These are phyloP conservation scores for Diaporthe humulicola DNA, from an alignment of 2,329 filamentous ascomycete species.

Conservation along the genomic window DNA sequence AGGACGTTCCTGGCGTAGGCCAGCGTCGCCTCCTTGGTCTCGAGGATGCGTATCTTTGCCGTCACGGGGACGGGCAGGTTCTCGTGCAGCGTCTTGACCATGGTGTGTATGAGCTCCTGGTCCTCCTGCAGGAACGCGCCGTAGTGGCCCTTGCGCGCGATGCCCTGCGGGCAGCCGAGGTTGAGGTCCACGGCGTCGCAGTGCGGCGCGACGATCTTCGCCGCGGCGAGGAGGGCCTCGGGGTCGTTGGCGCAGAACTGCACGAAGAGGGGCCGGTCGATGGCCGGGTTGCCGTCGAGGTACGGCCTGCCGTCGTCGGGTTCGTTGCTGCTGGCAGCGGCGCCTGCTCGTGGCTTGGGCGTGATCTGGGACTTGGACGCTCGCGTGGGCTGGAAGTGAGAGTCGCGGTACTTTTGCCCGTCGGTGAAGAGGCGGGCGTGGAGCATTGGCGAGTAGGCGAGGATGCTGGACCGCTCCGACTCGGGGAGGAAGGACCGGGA, in stretches of 20 bases:
- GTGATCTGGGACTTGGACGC: conserved; percentile 30
- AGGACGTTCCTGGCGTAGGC: conserved; percentile 91
- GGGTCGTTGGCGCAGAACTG: conserved; percentile 96
- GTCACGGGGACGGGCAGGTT: conserved; percentile 88
- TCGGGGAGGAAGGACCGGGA: conserved; percentile 90
- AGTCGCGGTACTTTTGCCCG: conserved; percentile 79
- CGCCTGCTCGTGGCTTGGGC: background rate
- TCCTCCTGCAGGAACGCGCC: conserved; percentile 96
- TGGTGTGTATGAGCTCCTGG: conserved; percentile 82
- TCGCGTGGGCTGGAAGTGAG: conserved; percentile 81
- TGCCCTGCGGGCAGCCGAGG: conserved; percentile 95
- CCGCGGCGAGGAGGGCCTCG: conserved; percentile 83
- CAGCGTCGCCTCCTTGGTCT: conserved; percentile 87
- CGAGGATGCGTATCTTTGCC: conserved; percentile 92
- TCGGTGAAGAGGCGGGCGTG: conserved; percentile 91
- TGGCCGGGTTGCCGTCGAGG: conserved; percentile 87
- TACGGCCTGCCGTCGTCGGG: conserved; percentile 54
- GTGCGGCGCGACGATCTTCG: conserved; percentile 82
- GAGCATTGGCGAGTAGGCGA: conserved; percentile 96
- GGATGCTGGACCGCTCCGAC: conserved; percentile 72
- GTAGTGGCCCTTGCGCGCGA: conserved; percentile 90
- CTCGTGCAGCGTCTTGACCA: conserved; percentile 86
- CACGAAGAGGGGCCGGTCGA: conserved; percentile 92
- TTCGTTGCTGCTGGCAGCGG: conserved; percentile 42
- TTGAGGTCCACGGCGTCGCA: conserved; percentile 98